phyloP scores from a whole-genome alignment of 148 eudicot species.

The Dysphania ambrosioides region DNA sequence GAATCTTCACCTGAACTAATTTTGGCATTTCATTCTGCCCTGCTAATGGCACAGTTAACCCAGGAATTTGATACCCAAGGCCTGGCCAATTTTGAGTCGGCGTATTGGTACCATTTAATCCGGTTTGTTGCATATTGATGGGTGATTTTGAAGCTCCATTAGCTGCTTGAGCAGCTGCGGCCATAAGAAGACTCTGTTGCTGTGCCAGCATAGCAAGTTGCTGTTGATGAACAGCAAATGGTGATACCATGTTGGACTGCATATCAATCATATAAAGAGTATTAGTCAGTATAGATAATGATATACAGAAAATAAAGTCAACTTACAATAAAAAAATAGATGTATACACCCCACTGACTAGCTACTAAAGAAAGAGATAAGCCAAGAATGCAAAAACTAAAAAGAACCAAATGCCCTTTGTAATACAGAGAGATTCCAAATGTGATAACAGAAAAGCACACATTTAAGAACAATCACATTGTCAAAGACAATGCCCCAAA shows the following conservation, averaged over 20 bases:
- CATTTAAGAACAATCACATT: background rate
- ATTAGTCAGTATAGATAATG: background rate
- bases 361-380: background rate
- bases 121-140: slow-evolving; percentile 44
- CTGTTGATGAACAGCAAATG: slow-evolving; percentile 81
- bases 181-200: slow-evolving; percentile 86
- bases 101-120: slow-evolving; percentile 47
- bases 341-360: background rate
- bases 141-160: slow-evolving; percentile 51
- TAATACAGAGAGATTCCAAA: background rate
- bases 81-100: slow-evolving; percentile 72
- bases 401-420: background rate
- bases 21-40: slow-evolving; percentile 65
- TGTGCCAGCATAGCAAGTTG: slow-evolving; percentile 92
- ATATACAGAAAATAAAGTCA: no score
- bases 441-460: background rate
- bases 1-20: slow-evolving; percentile 57
- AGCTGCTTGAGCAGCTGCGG: slow-evolving; percentile 77
- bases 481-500: background rate
- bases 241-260: slow-evolving; percentile 88
- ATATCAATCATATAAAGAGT: slow-evolving; percentile 18
- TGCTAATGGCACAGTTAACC: slow-evolving; percentile 50
- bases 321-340: background rate
- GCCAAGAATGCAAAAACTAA: background rate
- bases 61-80: slow-evolving; percentile 74